Percentiles rank a stretch among this genome's conserved stretches.
These are phyloP conservation scores for Shiraia bambusicola DNA, from an alignment of 2,329 filamentous ascomycete species.

Conservation along the genomic window DNA sequence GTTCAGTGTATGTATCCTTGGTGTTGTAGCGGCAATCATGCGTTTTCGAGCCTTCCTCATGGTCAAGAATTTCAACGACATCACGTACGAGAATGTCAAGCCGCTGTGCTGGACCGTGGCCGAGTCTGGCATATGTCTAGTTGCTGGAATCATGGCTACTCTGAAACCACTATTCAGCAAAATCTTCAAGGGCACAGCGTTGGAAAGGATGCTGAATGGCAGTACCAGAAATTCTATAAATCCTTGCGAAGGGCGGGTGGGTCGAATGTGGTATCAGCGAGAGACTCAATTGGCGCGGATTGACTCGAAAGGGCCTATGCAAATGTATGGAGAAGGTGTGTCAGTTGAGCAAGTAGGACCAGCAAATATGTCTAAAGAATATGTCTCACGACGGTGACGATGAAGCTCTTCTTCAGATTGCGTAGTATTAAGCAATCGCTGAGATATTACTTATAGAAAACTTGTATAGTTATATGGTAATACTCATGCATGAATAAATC, in stretches of 20 bases:
- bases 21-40: constrained; percentile 21
- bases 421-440: too few relatives aligned
- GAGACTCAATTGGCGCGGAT: background rate
- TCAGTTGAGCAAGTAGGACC: background rate
- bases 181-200: constrained; percentile 10
- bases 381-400: too few relatives aligned
- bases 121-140: constrained; percentile 24
- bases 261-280: constrained; percentile 2
- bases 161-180: constrained; percentile 18
- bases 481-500: too few relatives aligned
- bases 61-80: constrained; percentile 19
- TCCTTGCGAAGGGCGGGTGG: constrained; percentile 10
- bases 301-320: background rate
- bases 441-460: too few relatives aligned
- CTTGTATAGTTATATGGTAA: too few relatives aligned
- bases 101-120: constrained; percentile 25
- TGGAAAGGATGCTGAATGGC: constrained; percentile 15
- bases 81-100: constrained; percentile 17
- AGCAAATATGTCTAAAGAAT: background rate
- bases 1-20: constrained; percentile 14
- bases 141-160: constrained; percentile 23
- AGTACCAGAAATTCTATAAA: constrained; percentile 7
- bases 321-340: background rate
- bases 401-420: too few relatives aligned
- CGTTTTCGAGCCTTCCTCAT: constrained; percentile 17